phyloP scores from a whole-genome alignment of 306 rosid species.

The Aeschynomene evenia region DNA sequence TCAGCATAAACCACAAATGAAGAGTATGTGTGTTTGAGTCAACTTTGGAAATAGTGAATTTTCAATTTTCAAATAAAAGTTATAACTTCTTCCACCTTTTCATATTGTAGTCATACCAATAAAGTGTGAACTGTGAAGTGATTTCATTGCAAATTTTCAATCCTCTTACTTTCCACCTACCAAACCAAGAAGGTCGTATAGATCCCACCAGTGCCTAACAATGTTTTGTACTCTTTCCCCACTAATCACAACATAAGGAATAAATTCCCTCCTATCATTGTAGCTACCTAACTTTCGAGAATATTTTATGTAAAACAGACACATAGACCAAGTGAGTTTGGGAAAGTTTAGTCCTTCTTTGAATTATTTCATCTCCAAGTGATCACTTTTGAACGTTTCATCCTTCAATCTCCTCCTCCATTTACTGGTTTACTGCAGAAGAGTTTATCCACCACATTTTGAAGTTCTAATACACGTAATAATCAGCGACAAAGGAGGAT shows the following conservation, averaged over 20 bases:
- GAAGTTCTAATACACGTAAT: background rate
- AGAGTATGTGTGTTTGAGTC: slow-evolving; percentile 4
- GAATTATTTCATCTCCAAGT: no score
- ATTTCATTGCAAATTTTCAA: slow-evolving; percentile 18
- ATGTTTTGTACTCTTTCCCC: background rate
- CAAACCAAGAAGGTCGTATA: slow-evolving; percentile 14
- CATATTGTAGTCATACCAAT: slow-evolving; percentile 18
- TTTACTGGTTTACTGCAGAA: background rate
- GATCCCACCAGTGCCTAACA: background rate
- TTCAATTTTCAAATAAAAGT: slow-evolving; percentile 26
- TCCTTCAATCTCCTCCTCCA: background rate
- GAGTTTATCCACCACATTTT: slow-evolving; percentile 15
- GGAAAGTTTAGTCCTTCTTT: no score
- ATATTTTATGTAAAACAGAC: background rate
- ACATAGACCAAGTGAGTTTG: background rate
- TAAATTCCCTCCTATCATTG: background rate
- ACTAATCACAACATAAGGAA: slow-evolving; percentile 2
- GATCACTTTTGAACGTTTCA: slow-evolving; percentile 2
- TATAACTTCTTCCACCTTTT: slow-evolving; percentile 25
- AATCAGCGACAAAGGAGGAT: slow-evolving; percentile 21
- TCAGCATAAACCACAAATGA: background rate
- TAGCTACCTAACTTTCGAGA: background rate
- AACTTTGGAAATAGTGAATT: slow-evolving; percentile 19
- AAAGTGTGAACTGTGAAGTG: background rate
- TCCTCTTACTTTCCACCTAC: slow-evolving; percentile 22